A percentile compares a stretch with the other conserved stretches of the same genome.
phyloP scores from a whole-genome alignment of 2,329 filamentous ascomycete genomes.

The Akanthomyces dipterigenus region DNA sequence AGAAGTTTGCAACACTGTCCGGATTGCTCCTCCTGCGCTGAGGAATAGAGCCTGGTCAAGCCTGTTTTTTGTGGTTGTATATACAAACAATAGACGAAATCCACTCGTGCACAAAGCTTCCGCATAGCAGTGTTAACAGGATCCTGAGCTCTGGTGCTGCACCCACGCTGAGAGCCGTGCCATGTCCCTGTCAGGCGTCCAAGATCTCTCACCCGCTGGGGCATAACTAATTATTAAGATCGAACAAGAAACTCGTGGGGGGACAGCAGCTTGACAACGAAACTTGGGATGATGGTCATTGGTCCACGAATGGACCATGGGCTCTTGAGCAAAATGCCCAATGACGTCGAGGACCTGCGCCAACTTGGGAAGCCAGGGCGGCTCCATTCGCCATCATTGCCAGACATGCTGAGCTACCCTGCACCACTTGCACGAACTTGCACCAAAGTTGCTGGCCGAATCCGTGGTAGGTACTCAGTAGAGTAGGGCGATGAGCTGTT shows the following conservation, averaged over 20 bases:
- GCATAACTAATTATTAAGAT: background rate
- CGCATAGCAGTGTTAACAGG: too few species aligned
- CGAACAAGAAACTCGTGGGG: background rate
- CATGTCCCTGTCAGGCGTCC: too few species aligned
- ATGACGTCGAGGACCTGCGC: background rate
- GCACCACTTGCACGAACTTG: background rate
- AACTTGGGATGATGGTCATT: constrained; percentile 3
- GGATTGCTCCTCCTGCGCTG: too few species aligned
- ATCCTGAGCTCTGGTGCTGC: too few species aligned
- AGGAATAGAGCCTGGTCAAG: too few species aligned
- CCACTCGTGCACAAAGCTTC: too few species aligned
- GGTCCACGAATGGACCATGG: background rate
- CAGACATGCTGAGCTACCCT: background rate
- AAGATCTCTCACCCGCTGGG: background rate
- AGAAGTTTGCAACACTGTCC: too few species aligned
- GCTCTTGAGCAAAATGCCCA: background rate
- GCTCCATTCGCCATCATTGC: background rate
- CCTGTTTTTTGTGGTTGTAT: too few species aligned
- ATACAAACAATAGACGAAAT: too few species aligned
- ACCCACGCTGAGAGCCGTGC: too few species aligned
- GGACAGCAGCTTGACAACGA: constrained; percentile 4
- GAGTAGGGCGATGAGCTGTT: background rate
- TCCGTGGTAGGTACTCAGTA: background rate
- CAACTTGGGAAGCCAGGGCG: constrained; percentile 8
- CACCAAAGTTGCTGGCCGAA: background rate